Evolutionary conservation across 2,329 filamentous ascomycete species (phyloP), one percentile per base, ranked within the genome.

Genomic region (Colletotrichum acutatum): DNA sequence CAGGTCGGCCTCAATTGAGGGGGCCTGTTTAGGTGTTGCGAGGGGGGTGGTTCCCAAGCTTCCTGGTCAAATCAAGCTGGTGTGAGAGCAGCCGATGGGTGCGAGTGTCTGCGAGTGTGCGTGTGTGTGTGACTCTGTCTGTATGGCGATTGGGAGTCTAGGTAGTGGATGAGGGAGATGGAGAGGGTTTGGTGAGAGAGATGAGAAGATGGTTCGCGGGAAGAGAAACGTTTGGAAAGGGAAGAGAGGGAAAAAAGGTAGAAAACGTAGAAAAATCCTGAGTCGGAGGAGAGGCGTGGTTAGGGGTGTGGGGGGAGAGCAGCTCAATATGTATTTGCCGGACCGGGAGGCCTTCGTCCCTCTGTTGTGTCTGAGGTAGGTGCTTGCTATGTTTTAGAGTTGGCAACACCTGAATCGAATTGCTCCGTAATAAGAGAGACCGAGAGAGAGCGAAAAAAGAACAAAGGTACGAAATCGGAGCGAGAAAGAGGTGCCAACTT

Each of bases 301-400:
- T 14, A 42, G 64, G 69, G 52, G 30, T 66, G 74, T 74, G 71
- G 73, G 63, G 74, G 66, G 75, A 46, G 62, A 74, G 68, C 62
- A 42, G 66, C 63, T 72, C 70, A 69, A 72, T 72, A 72, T 72
- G 70, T 72, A 72, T 74, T 68, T 66, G 66, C 58, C 68, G 66
- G 54, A 71, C 74, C 26, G 60, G 72, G 75, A 76, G 58, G 73
- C 54, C 66, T 66, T 70, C 59, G 66, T 69, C 61, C 74, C 54
- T 53, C 56, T 42, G 19, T 52, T 52, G 34, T 32, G 73, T 69
- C 54, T 67, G 49, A 68, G 46, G 24, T n/a, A 24, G 42, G 28
- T 37, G 26, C 61, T 37, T 53, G 30, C 19, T n/a, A 12, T 11
- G 60, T 54, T 54, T 68, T 68, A 54, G 57, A 54, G 46, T 63